Base-by-base conservation (phyloP, 164 flowering plant species). In the Aristolochia contorta region DNA sequence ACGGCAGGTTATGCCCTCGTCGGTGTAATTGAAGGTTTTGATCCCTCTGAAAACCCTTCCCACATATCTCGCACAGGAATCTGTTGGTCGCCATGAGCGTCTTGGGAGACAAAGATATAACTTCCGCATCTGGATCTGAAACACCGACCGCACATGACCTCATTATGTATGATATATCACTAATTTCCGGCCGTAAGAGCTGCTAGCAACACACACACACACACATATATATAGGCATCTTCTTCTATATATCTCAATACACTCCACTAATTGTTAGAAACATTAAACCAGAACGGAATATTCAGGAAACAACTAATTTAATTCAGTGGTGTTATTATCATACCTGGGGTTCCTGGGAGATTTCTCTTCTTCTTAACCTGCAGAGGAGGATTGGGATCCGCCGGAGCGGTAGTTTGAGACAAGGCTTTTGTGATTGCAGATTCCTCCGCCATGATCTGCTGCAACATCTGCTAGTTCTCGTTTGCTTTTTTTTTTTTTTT, bases 31-130 rank as follows among this genome's bases (percentile, higher is more conserved):
- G 98, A 25, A 92, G 76, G 58, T 89, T 92, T 62, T 92, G 98
- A 71, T 92, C 98, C 65, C 98, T 85, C 57, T 84, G 96, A 51
- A 92, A 92, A 2, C 98, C 98, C 61, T 92, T 92, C 30, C 96
- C 95, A 60, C 98, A 92, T 67, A 89, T 87, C 68, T 92, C 96
- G 66, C 98, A 92, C 66, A 89, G 41, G 81, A 92, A 92, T 72
- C 98, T 77, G 71, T 92, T 92, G 41, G 98, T 89, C 0, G 98
- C 88, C 98, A 89, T 89, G 16, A 92, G 86, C 46, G 96, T 92
- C 74, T 81, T 87, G 1, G 96, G 98, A 0, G 98, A 92, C 58
- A 92, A 67, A 25, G 95, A 84, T 56, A 92, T 82, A 15, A 92
- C 98, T 65, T 89, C 96, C 1, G 98, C 98, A 69, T 89, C 88